Conservation (phyloP, 768 basidiomycete species). For the Coprinellus aureogranulatus region DNA sequence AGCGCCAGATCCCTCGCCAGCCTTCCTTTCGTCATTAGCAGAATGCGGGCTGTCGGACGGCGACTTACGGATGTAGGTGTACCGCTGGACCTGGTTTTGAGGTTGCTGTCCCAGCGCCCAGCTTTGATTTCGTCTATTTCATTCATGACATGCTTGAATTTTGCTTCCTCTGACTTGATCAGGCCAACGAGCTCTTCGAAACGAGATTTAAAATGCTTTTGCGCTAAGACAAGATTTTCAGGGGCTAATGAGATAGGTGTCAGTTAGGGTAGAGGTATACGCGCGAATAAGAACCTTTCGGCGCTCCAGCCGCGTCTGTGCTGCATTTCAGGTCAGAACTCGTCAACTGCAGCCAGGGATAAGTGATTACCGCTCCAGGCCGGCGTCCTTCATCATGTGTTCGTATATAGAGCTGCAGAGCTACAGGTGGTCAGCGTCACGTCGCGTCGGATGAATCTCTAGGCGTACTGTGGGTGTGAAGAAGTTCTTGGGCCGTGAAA, state of each 20-base stretch:
- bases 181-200: slow-evolving; percentile 69
- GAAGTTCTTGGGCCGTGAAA: slow-evolving; percentile 58
- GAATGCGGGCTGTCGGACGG: not conserved
- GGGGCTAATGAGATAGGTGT: slow-evolving; percentile 54
- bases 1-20: not conserved
- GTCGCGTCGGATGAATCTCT: slow-evolving; percentile 9
- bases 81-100: slow-evolving; percentile 32
- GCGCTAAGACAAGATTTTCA: slow-evolving; percentile 66
- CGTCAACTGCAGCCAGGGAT: slow-evolving; percentile 4
- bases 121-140: slow-evolving; percentile 78
- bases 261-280: too few species aligned
- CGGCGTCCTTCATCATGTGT: slow-evolving; percentile 66
- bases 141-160: slow-evolving; percentile 70
- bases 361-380: slow-evolving; percentile 55
- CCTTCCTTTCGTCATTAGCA: not conserved
- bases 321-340: slow-evolving; percentile 26
- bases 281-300: not conserved
- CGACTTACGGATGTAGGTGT: slow-evolving; percentile 2
- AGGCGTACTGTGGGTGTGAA: slow-evolving; percentile 65
- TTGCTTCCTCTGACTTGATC: slow-evolving; percentile 69
- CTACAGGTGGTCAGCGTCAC: slow-evolving; percentile 33
- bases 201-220: slow-evolving; percentile 68
- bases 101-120: slow-evolving; percentile 60
- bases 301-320: slow-evolving; percentile 27
- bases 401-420: slow-evolving; percentile 68